These are phyloP conservation scores for Exophiala mesophila DNA, from an alignment of 2,329 filamentous ascomycete species.

Conservation along the genomic window DNA sequence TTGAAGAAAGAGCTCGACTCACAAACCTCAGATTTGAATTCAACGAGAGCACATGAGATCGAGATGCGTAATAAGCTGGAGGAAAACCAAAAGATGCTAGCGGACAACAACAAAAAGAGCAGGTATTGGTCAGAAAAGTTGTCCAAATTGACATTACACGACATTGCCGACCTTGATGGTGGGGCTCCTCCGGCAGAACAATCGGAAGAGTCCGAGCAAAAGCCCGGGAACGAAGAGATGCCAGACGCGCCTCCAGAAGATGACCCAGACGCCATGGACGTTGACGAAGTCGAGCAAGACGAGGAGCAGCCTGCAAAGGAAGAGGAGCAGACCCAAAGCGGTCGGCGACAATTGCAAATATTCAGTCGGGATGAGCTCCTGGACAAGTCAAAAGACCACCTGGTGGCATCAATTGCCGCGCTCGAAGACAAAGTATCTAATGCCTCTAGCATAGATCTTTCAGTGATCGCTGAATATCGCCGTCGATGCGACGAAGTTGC, in stretches of 20 bases:
- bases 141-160: slow-evolving; percentile 75
- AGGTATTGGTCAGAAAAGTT: slow-evolving; percentile 89
- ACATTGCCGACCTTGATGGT: slow-evolving; percentile 61
- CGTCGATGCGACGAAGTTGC: slow-evolving; percentile 79
- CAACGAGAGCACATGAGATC: slow-evolving; percentile 83
- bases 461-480: slow-evolving; percentile 83
- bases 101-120: slow-evolving; percentile 78
- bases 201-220: neutral
- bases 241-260: slow-evolving; percentile 62
- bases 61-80: slow-evolving; percentile 98
- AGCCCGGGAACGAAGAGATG: slow-evolving; percentile 10
- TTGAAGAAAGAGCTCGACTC: slow-evolving; percentile 83
- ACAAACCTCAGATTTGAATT: slow-evolving; percentile 79
- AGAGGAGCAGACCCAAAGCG: slow-evolving; percentile 12
- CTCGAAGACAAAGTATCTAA: slow-evolving; percentile 76
- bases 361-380: slow-evolving; percentile 69
- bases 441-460: slow-evolving; percentile 72
- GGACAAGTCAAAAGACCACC: slow-evolving; percentile 57
- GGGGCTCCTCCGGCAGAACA: neutral
- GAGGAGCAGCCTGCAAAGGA: slow-evolving; percentile 22
- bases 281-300: slow-evolving; percentile 43
- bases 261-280: slow-evolving; percentile 49
- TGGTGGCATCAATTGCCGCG: slow-evolving; percentile 61
- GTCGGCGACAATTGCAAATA: slow-evolving; percentile 61
- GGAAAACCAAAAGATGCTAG: slow-evolving; percentile 84